Conservation (phyloP, 2,329 filamentous ascomycete species). For the Alternaria arborescens region DNA sequence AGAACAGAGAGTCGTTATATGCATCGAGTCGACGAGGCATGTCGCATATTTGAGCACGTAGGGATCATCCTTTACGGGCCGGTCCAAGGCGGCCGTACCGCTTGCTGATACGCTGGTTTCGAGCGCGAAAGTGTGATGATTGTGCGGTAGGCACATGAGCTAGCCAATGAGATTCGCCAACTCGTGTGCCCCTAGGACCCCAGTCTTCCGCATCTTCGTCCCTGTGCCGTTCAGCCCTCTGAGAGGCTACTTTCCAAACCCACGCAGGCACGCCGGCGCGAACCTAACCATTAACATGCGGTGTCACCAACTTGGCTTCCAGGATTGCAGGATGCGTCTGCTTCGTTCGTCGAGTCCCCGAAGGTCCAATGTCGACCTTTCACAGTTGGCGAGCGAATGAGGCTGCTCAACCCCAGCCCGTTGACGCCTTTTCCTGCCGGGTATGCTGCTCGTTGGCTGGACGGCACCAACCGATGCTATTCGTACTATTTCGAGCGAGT, state of each 20-base stretch:
- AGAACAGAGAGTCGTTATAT: conserved; percentile 26
- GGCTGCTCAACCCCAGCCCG: conserved; percentile 38
- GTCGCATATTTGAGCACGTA: conserved; percentile 19
- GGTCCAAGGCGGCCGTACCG: conserved; percentile 31
- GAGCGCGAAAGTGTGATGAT: conserved; percentile 34
- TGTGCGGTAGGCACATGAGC: conserved; percentile 25
- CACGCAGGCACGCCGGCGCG: conserved; percentile 50
- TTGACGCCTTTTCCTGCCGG: conserved; percentile 45
- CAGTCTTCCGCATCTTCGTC: conserved; percentile 33
- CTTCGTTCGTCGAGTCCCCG: conserved; percentile 39
- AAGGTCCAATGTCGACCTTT: conserved; percentile 38
- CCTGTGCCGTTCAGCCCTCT: conserved; percentile 31
- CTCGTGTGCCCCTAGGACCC: conserved; percentile 26
- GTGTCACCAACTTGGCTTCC: conserved; percentile 45
- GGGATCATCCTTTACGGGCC: conserved; percentile 36
- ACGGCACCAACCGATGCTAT: conserved; percentile 35
- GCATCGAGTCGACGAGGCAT: conserved; percentile 16
- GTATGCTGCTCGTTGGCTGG: conserved; percentile 36
- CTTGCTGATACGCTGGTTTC: conserved; percentile 28
- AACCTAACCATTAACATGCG: conserved; percentile 43
- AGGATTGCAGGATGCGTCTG: conserved; percentile 37
- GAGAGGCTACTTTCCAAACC: conserved; percentile 37
- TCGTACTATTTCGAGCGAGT: conserved; percentile 50
- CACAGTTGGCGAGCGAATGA: conserved; percentile 39
- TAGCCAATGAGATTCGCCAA: conserved; percentile 23